Conservation (phyloP, 306 rosid species). For the Rubus idaeus region DNA sequence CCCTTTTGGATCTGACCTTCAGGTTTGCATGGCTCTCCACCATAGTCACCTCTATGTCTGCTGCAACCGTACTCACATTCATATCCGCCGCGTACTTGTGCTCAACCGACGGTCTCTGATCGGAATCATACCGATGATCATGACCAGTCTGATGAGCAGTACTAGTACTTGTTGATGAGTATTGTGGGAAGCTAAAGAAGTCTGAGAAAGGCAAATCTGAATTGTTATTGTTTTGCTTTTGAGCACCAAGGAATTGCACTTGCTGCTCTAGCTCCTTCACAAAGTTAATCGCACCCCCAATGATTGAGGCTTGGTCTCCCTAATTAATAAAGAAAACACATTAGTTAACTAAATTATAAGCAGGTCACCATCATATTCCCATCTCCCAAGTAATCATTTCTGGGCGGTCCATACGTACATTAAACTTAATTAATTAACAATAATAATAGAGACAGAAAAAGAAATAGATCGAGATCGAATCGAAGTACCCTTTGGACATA, state of each 20-base stretch:
- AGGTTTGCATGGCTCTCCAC: slow-evolving; percentile 92
- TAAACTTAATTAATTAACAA: not conserved
- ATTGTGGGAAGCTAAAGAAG: slow-evolving; percentile 87
- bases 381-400: not conserved
- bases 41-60: slow-evolving; percentile 89
- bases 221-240: slow-evolving; percentile 28
- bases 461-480: not conserved
- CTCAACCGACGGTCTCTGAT: slow-evolving; percentile 3
- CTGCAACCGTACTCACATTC: slow-evolving; percentile 23
- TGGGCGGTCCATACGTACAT: not conserved
- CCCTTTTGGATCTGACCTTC: slow-evolving; percentile 65
- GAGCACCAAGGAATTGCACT: slow-evolving; percentile 57
- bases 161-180: slow-evolving; percentile 40
- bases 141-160: slow-evolving; percentile 29
- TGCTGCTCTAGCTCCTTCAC: slow-evolving; percentile 90
- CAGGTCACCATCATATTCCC: not conserved
- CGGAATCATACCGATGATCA: slow-evolving; percentile 8
- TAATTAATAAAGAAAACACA: slow-evolving; percentile 15
- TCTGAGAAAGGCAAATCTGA: slow-evolving; percentile 64
- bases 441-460: not conserved
- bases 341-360: not conserved
- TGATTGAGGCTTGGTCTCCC: slow-evolving; percentile 96
- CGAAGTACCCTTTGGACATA: slow-evolving; percentile 84
- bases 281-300: slow-evolving; percentile 90
- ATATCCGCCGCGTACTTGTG: not conserved